These are phyloP conservation scores for Cutaneotrichosporon daszewskae DNA, from an alignment of 1,284 basidiomycete species.

Conservation along the genomic window DNA sequence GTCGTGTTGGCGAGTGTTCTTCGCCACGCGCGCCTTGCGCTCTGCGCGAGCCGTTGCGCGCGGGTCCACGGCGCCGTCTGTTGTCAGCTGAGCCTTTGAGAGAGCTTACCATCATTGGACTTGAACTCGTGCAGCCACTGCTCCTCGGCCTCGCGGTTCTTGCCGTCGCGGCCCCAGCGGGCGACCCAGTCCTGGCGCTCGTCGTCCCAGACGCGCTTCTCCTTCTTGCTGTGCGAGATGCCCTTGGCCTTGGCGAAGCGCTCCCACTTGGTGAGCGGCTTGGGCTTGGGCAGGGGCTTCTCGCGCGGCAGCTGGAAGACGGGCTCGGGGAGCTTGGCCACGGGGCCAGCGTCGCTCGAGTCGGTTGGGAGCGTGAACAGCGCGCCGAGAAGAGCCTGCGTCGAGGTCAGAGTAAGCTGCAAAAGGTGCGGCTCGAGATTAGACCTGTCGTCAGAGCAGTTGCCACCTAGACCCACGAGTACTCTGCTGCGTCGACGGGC, in stretches of 20 bases:
- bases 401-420: constrained; percentile 74
- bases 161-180: constrained; percentile 84
- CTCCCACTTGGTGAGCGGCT: constrained; percentile 95
- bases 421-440: constrained; percentile 76
- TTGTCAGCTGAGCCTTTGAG: background rate
- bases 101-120: constrained; percentile 65
- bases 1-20: constrained; percentile 63
- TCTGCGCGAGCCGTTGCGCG: constrained; percentile 67
- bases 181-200: constrained; percentile 89
- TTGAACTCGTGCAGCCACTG: constrained; percentile 93
- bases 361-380: constrained; percentile 78
- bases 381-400: constrained; percentile 71
- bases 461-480: constrained; percentile 55
- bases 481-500: constrained; percentile 71
- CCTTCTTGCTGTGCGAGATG: constrained; percentile 72
- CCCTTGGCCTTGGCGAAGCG: constrained; percentile 91
- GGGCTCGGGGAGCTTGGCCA: constrained; percentile 73
- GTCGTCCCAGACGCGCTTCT: constrained; percentile 89
- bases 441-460: constrained; percentile 52
- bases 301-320: constrained; percentile 74
- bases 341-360: constrained; percentile 71
- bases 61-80: constrained; percentile 71
- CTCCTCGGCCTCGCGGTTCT: constrained; percentile 80
- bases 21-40: constrained; percentile 59
- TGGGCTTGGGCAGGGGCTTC: constrained; percentile 88